These are phyloP conservation scores for Pythium insidiosum DNA, from an alignment of 352 stramenopile genomes.

Conservation along the genomic window DNA sequence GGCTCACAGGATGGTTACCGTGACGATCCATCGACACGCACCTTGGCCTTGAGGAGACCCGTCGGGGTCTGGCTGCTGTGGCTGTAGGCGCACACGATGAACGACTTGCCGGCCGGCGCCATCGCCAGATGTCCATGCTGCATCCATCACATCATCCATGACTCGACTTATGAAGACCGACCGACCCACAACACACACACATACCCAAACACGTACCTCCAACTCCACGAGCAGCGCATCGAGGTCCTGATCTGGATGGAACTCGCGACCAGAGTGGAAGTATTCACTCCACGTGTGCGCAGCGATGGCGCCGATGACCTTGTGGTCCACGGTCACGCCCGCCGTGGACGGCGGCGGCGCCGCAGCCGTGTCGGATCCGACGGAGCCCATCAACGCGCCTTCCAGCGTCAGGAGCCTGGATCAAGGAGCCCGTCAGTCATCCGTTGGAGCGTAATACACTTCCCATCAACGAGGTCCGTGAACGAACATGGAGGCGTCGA, in stretches of 20 bases:
- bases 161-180: no score
- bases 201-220: constrained; percentile 22
- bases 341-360: no score
- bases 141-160: no score
- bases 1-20: no score
- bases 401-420: constrained; percentile 78
- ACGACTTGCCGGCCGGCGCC: constrained; percentile 52
- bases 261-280: constrained; percentile 63
- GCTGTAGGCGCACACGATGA: constrained; percentile 75
- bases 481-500: constrained; percentile 69
- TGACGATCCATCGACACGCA: constrained; percentile 8
- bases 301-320: constrained; percentile 80
- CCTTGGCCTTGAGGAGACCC: constrained; percentile 72
- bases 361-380: constrained; percentile 27
- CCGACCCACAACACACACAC: background rate
- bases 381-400: constrained; percentile 72
- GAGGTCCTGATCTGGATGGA: constrained; percentile 40
- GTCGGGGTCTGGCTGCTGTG: constrained; percentile 43
- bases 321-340: constrained; percentile 55
- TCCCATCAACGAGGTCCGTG: background rate
- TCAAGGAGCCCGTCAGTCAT: background rate
- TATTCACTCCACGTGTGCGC: constrained; percentile 83
- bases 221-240: constrained; percentile 67
- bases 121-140: constrained; percentile 28
- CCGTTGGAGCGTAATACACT: background rate